Evolutionary conservation across 2,329 filamentous ascomycete genomes (phyloP).

Genomic region (Myriosclerotinia duriaeana): DNA sequence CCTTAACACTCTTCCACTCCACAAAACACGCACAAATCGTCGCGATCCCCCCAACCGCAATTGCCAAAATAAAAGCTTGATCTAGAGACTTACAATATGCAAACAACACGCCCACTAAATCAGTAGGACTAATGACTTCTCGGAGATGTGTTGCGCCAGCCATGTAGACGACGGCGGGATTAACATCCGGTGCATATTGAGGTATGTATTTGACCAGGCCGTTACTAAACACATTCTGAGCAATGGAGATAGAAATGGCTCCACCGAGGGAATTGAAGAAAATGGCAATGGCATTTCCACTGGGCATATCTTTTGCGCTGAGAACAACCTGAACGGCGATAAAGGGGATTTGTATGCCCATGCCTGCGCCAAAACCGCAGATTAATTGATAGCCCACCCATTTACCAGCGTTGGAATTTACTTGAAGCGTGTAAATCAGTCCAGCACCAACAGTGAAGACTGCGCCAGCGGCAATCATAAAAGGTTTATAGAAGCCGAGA

Average conservation of each 20-base stretch:
- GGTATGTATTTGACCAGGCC: conserved; percentile 37
- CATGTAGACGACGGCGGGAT: conserved; percentile 42
- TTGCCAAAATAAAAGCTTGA: conserved; percentile 36
- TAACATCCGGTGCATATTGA: conserved; percentile 40
- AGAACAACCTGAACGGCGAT: conserved; percentile 53
- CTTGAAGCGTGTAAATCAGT: conserved; percentile 44
- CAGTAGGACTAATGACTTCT: conserved; percentile 37
- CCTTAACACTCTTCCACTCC: conserved; percentile 40
- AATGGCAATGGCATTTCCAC: conserved; percentile 55
- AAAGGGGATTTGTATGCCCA: conserved; percentile 50
- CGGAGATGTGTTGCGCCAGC: conserved; percentile 48
- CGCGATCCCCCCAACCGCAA: conserved; percentile 38
- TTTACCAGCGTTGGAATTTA: conserved; percentile 46
- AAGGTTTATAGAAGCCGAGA: conserved; percentile 47
- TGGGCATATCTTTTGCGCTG: conserved; percentile 52
- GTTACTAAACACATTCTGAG: conserved; percentile 50
- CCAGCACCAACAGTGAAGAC: conserved; percentile 48
- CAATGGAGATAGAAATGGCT: conserved; percentile 56
- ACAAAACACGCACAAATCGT: conserved; percentile 36
- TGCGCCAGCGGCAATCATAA: conserved; percentile 48
- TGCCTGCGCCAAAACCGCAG: conserved; percentile 49
- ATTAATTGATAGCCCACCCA: conserved; percentile 58
- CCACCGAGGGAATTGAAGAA: conserved; percentile 61
- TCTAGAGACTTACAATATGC: conserved; percentile 43
- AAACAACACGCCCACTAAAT: conserved; percentile 44